These are phyloP conservation scores for Paraleonurus japonicus DNA, from an alignment of 257 asterid species.

Conservation along the genomic window DNA sequence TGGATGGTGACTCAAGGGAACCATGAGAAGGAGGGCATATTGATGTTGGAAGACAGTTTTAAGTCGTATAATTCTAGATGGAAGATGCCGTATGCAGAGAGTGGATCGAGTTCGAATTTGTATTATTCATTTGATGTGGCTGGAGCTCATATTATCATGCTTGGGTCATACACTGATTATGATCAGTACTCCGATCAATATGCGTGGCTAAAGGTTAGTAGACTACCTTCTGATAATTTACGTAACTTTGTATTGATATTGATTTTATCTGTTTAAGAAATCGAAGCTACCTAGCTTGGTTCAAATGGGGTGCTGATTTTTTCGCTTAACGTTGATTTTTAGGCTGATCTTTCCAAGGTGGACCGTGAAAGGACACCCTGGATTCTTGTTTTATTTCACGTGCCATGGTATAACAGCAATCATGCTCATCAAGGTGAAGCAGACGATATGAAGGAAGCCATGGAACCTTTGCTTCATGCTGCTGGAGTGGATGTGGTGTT, in stretches of 20 bases:
- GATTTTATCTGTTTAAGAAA: not conserved
- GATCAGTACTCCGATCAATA: slow-evolving; percentile 75
- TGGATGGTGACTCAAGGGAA: slow-evolving; percentile 99
- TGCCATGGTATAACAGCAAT: slow-evolving; percentile 96
- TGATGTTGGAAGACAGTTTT: slow-evolving; percentile 50
- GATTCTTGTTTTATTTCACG: slow-evolving; percentile 80
- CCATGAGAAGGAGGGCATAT: slow-evolving; percentile 86
- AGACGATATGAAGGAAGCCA: slow-evolving; percentile 70
- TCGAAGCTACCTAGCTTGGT: not conserved
- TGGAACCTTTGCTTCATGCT: slow-evolving; percentile 81
- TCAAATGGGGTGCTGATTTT: not conserved
- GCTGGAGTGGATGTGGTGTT: slow-evolving; percentile 81
- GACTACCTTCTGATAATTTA: not conserved
- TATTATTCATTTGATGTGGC: slow-evolving; percentile 93
- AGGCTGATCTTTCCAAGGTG: slow-evolving; percentile 81
- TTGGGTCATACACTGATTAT: slow-evolving; percentile 82
- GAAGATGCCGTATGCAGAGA: slow-evolving; percentile 96
- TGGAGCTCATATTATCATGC: slow-evolving; percentile 90
- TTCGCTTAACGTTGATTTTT: slow-evolving; percentile 24
- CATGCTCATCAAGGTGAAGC: slow-evolving; percentile 93
- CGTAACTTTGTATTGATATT: not conserved
- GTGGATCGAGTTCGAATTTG: slow-evolving; percentile 77
- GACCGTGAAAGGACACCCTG: slow-evolving; percentile 83
- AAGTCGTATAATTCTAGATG: slow-evolving; percentile 84
- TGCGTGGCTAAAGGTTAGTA: slow-evolving; percentile 84